Base-by-base conservation (phyloP, 1,139 yeast species). In the Pichia sp. region DNA sequence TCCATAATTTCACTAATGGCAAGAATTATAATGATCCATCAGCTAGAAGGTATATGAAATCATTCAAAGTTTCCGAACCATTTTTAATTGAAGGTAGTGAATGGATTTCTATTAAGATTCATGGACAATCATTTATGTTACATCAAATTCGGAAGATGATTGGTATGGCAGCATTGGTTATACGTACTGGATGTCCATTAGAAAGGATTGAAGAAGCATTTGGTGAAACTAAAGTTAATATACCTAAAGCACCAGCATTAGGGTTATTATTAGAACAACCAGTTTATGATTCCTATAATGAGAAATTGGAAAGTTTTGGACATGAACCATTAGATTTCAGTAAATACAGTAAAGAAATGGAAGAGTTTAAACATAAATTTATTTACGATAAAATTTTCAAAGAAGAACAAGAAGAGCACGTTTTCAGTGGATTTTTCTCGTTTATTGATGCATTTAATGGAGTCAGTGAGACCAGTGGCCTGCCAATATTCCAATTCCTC, bases 61-160 rank as follows among this genome's bases (percentile, higher is more conserved):
- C 74, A 14, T 71, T 93, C 41, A 71, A 73, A 0, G 95, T 86
- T 0, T 76, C 88, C n/a, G 94, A 85, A 2, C 98, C 98, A 3
- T 85, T 86, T 61, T 80, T 85, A 38, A 89, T 93, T 53, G 84
- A 89, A 55, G 88, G 85, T 39, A 88, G 96, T 5, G 97, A 91
- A 59, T 91, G 99, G 99, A 74, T 86, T 5, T 84, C 96, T 2
- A 81, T 93, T 55, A 91, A 91, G 64, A 85, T 91, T 48, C 98
- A 91, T 59, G 99, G 99, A 4, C 98, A 91, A 64, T 86, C 96
- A 8, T 91, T 91, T 62, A 93, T 93, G 99, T 71, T 91, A 48
- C 98, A 91, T 63, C 99, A 91, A 69, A 91, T 91, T 56, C 78
- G 99, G 60, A 91, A 91, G 61, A 91, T 91, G 99, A 86, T 93